Evolutionary conservation across 148 eudicot genomes (phyloP).

Genomic region (Linanthus parryae): DNA sequence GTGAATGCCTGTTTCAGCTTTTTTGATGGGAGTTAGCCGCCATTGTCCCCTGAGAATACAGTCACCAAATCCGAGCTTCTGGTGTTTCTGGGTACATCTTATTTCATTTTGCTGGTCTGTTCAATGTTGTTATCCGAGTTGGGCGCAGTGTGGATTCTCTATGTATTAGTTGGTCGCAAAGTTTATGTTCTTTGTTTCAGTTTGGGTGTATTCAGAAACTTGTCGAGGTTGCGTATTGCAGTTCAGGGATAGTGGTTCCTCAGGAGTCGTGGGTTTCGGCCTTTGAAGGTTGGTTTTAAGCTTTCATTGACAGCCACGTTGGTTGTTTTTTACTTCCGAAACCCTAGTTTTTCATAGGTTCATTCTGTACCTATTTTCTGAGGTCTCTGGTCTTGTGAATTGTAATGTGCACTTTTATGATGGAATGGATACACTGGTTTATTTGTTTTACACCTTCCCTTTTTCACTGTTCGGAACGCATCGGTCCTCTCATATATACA

Average conservation of each 20-base stretch:
- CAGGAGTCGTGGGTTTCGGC: constrained; percentile 23
- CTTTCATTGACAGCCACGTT: constrained; percentile 30
- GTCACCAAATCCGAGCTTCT: constrained; percentile 17
- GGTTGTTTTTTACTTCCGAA: constrained; percentile 27
- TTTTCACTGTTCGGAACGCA: no score
- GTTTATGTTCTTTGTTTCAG: no score
- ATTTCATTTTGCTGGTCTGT: constrained; percentile 12
- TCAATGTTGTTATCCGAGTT: no score
- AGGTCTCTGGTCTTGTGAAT: neutral
- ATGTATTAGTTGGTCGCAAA: no score
- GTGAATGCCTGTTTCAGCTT: constrained; percentile 29
- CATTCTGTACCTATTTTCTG: constrained; percentile 12
- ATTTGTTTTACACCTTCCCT: neutral
- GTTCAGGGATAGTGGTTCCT: constrained; percentile 9
- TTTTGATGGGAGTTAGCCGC: constrained; percentile 18
- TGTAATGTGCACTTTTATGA: constrained; percentile 11
- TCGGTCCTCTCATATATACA: no score
- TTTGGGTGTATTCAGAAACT: no score
- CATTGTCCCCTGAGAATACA: constrained; percentile 20
- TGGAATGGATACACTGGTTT: neutral
- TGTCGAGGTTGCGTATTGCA: constrained; percentile 5
- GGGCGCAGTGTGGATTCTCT: no score
- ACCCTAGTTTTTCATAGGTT: constrained; percentile 20
- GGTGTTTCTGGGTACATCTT: neutral
- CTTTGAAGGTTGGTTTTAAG: constrained; percentile 14